A percentile compares a stretch with the other conserved stretches of the same genome.
These are phyloP conservation scores for Kodamaea leandrae DNA, from an alignment of 805 yeast species.

Conservation along the genomic window DNA sequence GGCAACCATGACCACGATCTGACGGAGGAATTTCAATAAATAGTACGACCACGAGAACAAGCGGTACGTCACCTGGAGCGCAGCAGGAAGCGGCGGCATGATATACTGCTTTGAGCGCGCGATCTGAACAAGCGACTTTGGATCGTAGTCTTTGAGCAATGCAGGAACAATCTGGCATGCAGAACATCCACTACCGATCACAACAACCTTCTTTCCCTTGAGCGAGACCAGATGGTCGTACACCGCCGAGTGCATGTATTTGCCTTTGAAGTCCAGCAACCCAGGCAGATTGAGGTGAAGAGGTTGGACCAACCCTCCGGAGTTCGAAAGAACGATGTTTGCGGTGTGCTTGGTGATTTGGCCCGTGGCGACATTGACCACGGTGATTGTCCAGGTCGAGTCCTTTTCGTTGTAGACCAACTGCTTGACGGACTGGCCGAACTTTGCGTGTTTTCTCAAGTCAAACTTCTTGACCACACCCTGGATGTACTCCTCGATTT, in stretches of 20 bases:
- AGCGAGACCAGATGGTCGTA: conserved; percentile 35
- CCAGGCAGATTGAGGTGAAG: conserved; percentile 30
- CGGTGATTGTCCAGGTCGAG: conserved; percentile 29
- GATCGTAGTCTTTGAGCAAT: conserved; percentile 26
- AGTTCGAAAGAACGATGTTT: conserved; percentile 24
- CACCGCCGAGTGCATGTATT: conserved; percentile 40
- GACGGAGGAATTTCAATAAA: conserved; percentile 30
- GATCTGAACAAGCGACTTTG: conserved; percentile 30
- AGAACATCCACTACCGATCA: conserved; percentile 43
- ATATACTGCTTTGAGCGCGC: conserved; percentile 37
- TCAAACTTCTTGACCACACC: conserved; percentile 29
- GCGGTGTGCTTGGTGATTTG: conserved; percentile 30
- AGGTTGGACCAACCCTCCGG: conserved; percentile 41
- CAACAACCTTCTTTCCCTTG: conserved; percentile 35
- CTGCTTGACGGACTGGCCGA: conserved; percentile 21
- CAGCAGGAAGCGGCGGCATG: conserved; percentile 36
- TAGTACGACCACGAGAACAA: conserved; percentile 23
- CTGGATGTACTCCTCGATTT: conserved; percentile 40
- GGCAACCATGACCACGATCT: conserved; percentile 27
- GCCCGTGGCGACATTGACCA: conserved; percentile 27
- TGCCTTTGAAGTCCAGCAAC: conserved; percentile 34
- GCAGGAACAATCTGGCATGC: conserved; percentile 42
- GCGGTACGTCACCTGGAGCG: conserved; percentile 21
- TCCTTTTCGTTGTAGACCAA: conserved; percentile 23
- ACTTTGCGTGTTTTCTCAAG: conserved; percentile 21